These are phyloP conservation scores for Ceratocystis variospora DNA, from an alignment of 2,329 filamentous ascomycete genomes.

Conservation along the genomic window DNA sequence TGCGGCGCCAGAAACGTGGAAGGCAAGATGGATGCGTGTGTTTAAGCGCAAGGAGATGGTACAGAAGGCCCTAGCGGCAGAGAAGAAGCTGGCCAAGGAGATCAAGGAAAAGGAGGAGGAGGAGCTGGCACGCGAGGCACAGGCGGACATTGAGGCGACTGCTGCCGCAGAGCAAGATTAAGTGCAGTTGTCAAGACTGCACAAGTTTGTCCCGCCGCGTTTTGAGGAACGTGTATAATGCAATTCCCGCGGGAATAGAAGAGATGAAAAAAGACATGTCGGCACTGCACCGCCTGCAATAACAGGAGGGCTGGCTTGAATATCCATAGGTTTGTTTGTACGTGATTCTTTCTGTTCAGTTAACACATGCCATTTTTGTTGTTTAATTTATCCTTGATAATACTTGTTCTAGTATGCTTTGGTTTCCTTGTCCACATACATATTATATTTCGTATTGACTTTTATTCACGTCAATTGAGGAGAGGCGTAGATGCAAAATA, in stretches of 20 bases:
- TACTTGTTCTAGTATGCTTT: not conserved
- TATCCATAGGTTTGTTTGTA: slow-evolving; percentile 8
- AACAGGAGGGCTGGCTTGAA: too few species aligned
- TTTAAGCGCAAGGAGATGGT: slow-evolving; percentile 72
- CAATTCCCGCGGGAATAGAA: not conserved
- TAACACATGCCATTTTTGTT: not conserved
- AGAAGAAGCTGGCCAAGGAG: slow-evolving; percentile 14
- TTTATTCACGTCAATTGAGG: not conserved
- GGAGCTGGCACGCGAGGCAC: slow-evolving; percentile 27
- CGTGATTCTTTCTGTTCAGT: not conserved
- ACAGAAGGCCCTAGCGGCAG: slow-evolving; percentile 52
- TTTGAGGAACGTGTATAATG: not conserved
- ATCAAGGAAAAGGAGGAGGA: slow-evolving; percentile 18
- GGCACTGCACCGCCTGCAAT: not conserved
- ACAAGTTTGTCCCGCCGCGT: not conserved
- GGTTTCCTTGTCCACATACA: not conserved
- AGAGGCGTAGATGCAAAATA: not conserved
- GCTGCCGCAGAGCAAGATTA: slow-evolving; percentile 6
- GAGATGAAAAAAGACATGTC: not conserved
- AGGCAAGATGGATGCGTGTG: slow-evolving; percentile 69
- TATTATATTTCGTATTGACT: not conserved
- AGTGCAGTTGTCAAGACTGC: not conserved
- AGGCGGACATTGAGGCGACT: slow-evolving; percentile 21
- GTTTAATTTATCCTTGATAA: not conserved
- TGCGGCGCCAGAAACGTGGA: slow-evolving; percentile 57